Evolutionary conservation across 345 rosid genomes (phyloP).

Genomic region (Brassica napus): DNA sequence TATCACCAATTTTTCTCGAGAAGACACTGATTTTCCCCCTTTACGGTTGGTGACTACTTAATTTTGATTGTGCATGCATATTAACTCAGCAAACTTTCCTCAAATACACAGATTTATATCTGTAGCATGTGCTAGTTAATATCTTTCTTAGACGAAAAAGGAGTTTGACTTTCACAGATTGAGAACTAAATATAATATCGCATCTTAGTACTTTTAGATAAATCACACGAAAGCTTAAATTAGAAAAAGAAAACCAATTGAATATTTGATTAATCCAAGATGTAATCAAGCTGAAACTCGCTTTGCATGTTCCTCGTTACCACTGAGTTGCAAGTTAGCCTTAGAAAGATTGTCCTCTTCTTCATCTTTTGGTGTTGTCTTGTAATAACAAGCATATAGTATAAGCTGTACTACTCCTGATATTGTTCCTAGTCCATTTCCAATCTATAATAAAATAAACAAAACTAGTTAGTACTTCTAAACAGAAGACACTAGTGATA

Average conservation of each 20-base stretch:
- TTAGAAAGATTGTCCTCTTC: constrained; percentile 16
- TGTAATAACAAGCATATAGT: constrained; percentile 52
- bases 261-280: background rate
- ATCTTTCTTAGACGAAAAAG: background rate
- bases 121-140: background rate
- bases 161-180: background rate
- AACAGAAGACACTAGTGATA: background rate
- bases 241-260: background rate
- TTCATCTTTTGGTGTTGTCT: constrained; percentile 42
- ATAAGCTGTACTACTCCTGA: constrained; percentile 51
- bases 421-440: constrained; percentile 65
- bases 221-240: background rate
- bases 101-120: background rate
- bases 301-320: constrained; percentile 28
- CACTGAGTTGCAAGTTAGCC: constrained; percentile 37
- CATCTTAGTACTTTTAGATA: background rate
- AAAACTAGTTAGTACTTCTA: background rate
- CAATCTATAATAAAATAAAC: constrained; percentile 40
- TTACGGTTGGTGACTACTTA: background rate
- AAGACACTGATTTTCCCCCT: background rate
- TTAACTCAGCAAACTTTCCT: background rate
- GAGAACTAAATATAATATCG: background rate
- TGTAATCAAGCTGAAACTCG: constrained; percentile 31
- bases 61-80: background rate
- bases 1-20: background rate